Conservation (phyloP, 2,329 filamentous ascomycete species). For the Exophiala xenobiotica region DNA sequence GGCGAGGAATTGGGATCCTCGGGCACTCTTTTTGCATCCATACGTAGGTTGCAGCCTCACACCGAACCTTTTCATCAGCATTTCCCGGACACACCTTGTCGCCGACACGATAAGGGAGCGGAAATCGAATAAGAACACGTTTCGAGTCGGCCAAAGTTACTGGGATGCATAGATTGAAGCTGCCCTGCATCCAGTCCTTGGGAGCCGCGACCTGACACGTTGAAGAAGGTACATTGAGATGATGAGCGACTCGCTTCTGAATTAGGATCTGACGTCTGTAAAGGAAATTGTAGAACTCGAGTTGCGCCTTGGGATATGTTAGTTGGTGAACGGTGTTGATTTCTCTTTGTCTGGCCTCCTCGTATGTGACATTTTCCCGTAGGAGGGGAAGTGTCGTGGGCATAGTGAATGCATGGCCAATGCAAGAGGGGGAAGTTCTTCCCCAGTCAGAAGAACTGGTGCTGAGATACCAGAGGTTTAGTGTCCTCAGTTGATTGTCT, state of each 20-base stretch:
- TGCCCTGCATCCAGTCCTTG: constrained; percentile 32
- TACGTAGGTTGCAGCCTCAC: no score
- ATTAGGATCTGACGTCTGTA: not conserved
- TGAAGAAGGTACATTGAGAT: constrained; percentile 15
- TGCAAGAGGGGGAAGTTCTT: no score
- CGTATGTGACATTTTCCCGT: constrained; percentile 13
- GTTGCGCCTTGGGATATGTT: not conserved
- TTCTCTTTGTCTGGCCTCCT: constrained; percentile 12
- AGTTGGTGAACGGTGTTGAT: constrained; percentile 15
- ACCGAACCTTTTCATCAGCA: constrained; percentile 33
- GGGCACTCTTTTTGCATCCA: no score
- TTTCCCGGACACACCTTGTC: constrained; percentile 31
- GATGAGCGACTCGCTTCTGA: constrained; percentile 8
- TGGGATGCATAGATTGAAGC: constrained; percentile 34
- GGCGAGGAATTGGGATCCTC: no score
- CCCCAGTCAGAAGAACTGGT: no score
- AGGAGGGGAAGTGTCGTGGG: constrained; percentile 9
- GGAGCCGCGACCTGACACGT: constrained; percentile 26
- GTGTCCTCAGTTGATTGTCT: no score
- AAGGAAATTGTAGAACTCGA: not conserved
- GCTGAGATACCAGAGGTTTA: no score
- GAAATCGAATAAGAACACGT: constrained; percentile 28
- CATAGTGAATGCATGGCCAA: no score
- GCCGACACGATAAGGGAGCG: constrained; percentile 32
- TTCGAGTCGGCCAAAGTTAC: constrained; percentile 21